These are phyloP conservation scores for Alternaria postmessia DNA, from an alignment of 2,329 filamentous ascomycete species.

Conservation along the genomic window DNA sequence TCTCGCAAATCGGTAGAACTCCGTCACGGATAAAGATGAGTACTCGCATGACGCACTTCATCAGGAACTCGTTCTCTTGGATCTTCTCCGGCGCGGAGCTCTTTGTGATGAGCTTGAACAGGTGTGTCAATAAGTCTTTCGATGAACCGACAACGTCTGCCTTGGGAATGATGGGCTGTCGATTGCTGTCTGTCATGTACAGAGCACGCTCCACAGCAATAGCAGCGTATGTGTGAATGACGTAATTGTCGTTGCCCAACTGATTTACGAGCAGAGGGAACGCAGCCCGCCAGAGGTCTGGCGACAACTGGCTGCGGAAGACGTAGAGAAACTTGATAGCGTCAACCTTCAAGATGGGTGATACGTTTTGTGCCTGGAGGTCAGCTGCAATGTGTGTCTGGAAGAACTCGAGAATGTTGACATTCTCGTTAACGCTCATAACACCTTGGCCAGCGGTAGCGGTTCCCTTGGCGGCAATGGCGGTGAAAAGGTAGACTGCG, in stretches of 20 bases:
- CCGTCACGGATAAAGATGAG: constrained; percentile 91
- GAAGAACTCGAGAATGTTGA: constrained; percentile 95
- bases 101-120: constrained; percentile 90
- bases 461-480: constrained; percentile 89
- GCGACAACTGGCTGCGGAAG: constrained; percentile 93
- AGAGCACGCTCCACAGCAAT: constrained; percentile 95
- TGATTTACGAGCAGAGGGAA: constrained; percentile 92
- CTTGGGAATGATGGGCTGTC: constrained; percentile 80
- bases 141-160: constrained; percentile 81
- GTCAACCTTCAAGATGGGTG: constrained; percentile 93
- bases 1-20: constrained; percentile 75
- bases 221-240: constrained; percentile 96
- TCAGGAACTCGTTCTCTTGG: constrained; percentile 98
- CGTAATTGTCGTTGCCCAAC: constrained; percentile 87
- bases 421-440: constrained; percentile 79
- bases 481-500: constrained; percentile 94
- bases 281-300: constrained; percentile 88
- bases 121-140: constrained; percentile 84
- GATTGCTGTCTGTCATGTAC: constrained; percentile 78
- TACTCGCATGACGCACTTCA: constrained; percentile 98
- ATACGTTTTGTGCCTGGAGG: constrained; percentile 73
- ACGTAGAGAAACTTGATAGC: constrained; percentile 98
- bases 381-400: constrained; percentile 91
- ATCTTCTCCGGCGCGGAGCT: constrained; percentile 87
- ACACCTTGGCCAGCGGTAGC: constrained; percentile 90